Percentiles rank a stretch among this genome's conserved stretches.
These are phyloP conservation scores for Naegleria fowleri DNA, from an alignment of 208 protist genomes.

Conservation along the genomic window DNA sequence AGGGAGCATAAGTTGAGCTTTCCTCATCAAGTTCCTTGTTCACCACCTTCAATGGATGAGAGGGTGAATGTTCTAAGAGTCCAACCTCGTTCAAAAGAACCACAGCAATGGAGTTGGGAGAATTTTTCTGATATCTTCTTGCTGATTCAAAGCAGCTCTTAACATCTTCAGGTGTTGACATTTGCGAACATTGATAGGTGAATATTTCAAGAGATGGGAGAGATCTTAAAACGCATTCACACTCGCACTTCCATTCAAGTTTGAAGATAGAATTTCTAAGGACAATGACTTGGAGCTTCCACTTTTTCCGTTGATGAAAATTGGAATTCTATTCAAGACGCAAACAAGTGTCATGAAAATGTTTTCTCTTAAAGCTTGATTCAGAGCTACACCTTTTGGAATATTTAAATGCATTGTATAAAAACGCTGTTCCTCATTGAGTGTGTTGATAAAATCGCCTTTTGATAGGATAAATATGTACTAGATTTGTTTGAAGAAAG, in stretches of 20 bases:
- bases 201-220: slow-evolving; percentile 46
- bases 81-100: slow-evolving; percentile 74
- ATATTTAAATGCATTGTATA: background rate
- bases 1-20: slow-evolving; percentile 10
- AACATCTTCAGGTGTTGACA: slow-evolving; percentile 53
- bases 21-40: slow-evolving; percentile 49
- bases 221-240: slow-evolving; percentile 41
- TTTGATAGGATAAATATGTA: background rate
- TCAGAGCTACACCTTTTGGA: slow-evolving; percentile 49
- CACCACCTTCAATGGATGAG: slow-evolving; percentile 69
- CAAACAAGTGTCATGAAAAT: slow-evolving; percentile 58
- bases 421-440: background rate
- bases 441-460: background rate
- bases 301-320: slow-evolving; percentile 66
- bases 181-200: slow-evolving; percentile 53
- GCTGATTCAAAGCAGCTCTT: slow-evolving; percentile 48
- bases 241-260: slow-evolving; percentile 45
- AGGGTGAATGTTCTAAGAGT: slow-evolving; percentile 57
- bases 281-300: slow-evolving; percentile 59
- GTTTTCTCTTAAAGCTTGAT: slow-evolving; percentile 63
- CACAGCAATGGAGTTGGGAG: slow-evolving; percentile 36
- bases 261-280: slow-evolving; percentile 46
- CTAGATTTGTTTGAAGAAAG: background rate
- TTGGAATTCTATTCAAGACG: slow-evolving; percentile 52
- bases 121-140: slow-evolving; percentile 35